Percentiles rank a stretch among this genome's conserved stretches.
phyloP scores from a whole-genome alignment of 345 rosid species.

The Eutrema japonicum region DNA sequence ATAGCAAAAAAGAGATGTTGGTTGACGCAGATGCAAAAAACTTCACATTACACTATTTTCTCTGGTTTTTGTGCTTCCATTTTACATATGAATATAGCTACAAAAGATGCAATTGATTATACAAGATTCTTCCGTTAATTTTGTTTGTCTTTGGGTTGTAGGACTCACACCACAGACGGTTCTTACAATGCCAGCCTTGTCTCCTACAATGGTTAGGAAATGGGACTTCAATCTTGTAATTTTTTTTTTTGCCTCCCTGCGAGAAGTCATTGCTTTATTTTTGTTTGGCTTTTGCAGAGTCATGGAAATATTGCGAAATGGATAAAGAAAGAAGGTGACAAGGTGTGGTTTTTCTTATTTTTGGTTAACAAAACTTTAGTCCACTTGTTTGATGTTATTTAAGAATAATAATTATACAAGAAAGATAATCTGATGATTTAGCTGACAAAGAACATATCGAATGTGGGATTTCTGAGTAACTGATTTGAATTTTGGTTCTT shows the following conservation, averaged over 20 bases:
- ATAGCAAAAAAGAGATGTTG: neutral
- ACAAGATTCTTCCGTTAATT: conserved; percentile 17
- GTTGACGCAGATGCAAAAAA: conserved; percentile 18
- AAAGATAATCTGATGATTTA: neutral
- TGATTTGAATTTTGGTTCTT: conserved; percentile 41
- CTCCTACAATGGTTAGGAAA: conserved; percentile 93
- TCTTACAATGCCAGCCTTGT: conserved; percentile 94
- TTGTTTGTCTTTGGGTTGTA: conserved; percentile 56
- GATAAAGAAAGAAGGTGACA: conserved; percentile 97
- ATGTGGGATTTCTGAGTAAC: conserved; percentile 26
- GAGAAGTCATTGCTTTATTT: conserved; percentile 37
- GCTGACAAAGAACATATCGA: conserved; percentile 27
- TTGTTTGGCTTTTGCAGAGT: conserved; percentile 61
- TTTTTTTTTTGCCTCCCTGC: conserved; percentile 30
- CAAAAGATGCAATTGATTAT: conserved; percentile 4
- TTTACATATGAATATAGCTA: neutral
- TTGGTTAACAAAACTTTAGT: conserved; percentile 22
- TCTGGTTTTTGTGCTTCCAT: conserved; percentile 22
- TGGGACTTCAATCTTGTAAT: conserved; percentile 20
- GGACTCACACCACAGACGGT: conserved; percentile 67
- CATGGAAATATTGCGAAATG: conserved; percentile 94
- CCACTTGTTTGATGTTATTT: conserved; percentile 19
- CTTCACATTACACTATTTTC: conserved; percentile 6
- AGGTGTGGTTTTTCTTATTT: conserved; percentile 53
- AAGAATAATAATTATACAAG: conserved; percentile 31